These are phyloP conservation scores for Monosporascus ibericus DNA, from an alignment of 2,329 filamentous ascomycete species.

Conservation along the genomic window DNA sequence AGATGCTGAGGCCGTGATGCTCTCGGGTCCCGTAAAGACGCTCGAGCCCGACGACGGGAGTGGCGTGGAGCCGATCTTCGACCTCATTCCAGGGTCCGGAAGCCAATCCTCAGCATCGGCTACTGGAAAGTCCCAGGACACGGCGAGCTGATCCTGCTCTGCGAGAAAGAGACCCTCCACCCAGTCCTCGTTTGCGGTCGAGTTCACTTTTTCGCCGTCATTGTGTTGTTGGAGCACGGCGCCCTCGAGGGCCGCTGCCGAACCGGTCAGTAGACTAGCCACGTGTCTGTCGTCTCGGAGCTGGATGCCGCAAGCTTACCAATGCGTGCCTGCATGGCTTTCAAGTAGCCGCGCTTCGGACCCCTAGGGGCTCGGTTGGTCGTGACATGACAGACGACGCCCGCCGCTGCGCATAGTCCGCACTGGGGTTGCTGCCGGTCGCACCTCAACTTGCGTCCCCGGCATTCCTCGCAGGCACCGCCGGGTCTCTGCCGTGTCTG, in stretches of 20 bases:
- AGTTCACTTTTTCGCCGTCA: constrained; percentile 4
- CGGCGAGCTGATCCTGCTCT: constrained; percentile 6
- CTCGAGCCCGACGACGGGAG: constrained; percentile 6
- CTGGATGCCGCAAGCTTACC: constrained; percentile 9
- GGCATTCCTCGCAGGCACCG: constrained; percentile 7
- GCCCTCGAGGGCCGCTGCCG: constrained; percentile 12
- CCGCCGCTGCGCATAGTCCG: neutral
- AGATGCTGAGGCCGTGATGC: constrained; percentile 12
- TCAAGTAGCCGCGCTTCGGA: constrained; percentile 16
- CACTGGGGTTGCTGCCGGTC: constrained; percentile 6
- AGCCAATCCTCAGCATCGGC: constrained; percentile 3
- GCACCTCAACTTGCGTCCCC: constrained; percentile 7
- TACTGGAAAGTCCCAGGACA: constrained; percentile 13
- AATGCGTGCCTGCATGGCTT: constrained; percentile 17
- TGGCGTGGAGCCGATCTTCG: neutral
- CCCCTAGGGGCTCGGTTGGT: constrained; percentile 10
- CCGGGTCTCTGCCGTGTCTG: constrained; percentile 5
- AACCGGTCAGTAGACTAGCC: neutral
- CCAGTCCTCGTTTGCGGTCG: constrained; percentile 4
- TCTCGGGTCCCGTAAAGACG: constrained; percentile 10
- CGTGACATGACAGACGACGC: constrained; percentile 1
- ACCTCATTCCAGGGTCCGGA: no score
- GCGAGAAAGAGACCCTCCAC: constrained; percentile 5
- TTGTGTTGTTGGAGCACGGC: constrained; percentile 12
- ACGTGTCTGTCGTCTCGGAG: neutral